Conservation (phyloP, 345 rosid genomes). For the Theobroma cacao region DNA sequence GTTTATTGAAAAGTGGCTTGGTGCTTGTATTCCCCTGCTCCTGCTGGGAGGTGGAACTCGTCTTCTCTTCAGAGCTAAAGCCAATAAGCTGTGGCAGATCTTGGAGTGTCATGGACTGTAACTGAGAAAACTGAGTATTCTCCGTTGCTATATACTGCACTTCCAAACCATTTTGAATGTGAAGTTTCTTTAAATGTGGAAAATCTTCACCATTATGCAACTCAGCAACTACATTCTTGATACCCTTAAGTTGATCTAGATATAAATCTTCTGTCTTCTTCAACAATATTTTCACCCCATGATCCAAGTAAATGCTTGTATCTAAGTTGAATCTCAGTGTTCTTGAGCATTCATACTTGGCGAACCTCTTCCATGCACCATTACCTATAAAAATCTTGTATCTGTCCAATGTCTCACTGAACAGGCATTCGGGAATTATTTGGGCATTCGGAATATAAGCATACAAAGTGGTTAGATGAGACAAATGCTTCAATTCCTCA, state of each 20-base stretch:
- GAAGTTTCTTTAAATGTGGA: neutral
- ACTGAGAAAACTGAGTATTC: neutral
- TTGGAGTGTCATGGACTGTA: neutral
- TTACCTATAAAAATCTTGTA: neutral
- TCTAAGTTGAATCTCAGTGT: neutral
- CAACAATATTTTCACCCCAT: neutral
- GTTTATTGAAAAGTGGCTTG: neutral
- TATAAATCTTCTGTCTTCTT: constrained; percentile 9
- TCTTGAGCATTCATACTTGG: neutral
- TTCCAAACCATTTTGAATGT: neutral
- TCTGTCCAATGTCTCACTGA: neutral
- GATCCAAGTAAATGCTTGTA: neutral
- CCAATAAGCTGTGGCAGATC: neutral
- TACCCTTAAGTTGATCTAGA: neutral
- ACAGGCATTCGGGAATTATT: neutral
- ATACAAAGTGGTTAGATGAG: neutral
- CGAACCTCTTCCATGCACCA: fast-evolving
- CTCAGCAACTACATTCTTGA: neutral
- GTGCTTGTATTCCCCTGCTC: neutral
- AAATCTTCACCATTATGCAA: neutral
- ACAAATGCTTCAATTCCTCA: neutral
- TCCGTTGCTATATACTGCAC: neutral
- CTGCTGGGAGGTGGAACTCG: neutral
- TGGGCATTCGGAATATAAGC: neutral
- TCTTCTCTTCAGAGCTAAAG: neutral